These are phyloP conservation scores for Teratosphaeria gauchensis DNA, from an alignment of 2,329 filamentous ascomycete species.

Conservation along the genomic window DNA sequence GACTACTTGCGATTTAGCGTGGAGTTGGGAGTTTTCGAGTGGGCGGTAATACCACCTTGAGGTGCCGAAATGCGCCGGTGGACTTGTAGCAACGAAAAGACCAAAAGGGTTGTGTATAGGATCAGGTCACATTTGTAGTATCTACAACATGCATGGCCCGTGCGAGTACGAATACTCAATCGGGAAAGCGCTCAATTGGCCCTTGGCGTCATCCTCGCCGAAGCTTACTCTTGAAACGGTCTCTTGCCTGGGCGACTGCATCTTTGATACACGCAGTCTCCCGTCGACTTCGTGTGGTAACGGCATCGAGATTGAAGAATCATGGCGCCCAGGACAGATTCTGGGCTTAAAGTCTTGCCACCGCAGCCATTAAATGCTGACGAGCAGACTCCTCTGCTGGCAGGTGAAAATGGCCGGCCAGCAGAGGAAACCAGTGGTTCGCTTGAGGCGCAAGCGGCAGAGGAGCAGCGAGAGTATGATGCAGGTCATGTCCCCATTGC, in stretches of 20 bases:
- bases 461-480: conserved; percentile 25
- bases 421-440: neutral
- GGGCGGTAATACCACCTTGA: neutral
- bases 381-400: conserved; percentile 16
- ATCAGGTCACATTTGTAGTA: neutral
- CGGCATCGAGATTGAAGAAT: neutral
- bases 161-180: neutral
- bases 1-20: neutral
- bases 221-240: neutral
- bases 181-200: neutral
- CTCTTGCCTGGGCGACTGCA: neutral
- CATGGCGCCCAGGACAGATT: neutral
- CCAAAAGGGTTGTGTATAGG: no score
- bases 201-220: neutral
- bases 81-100: no score
- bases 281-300: neutral
- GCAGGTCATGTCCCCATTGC: conserved; percentile 18
- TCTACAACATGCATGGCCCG: neutral
- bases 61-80: neutral
- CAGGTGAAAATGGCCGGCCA: neutral
- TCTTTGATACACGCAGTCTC: neutral
- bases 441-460: conserved; percentile 22
- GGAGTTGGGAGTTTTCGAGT: neutral
- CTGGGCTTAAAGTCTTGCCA: neutral
- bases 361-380: conserved; percentile 5